Conservation (phyloP, 108 stramenopile genomes). For the Cylindrotheca fusiformis region DNA sequence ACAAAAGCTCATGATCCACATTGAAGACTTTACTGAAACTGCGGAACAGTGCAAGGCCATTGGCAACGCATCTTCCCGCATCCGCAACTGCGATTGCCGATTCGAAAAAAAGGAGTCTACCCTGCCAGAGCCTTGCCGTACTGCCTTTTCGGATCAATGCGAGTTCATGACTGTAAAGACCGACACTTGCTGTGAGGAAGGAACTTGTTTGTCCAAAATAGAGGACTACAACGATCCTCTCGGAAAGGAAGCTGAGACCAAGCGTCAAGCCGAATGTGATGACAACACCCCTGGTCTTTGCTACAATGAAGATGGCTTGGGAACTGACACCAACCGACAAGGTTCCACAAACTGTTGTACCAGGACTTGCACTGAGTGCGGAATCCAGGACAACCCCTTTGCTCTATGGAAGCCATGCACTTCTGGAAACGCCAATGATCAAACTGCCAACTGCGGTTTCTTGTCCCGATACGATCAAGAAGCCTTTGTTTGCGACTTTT, state of each 20-base stretch:
- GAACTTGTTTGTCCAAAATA: neutral
- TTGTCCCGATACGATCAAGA: too few species aligned
- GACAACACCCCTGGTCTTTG: slow-evolving; percentile 1
- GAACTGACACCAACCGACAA: neutral
- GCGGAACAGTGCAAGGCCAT: neutral
- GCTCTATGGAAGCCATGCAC: too few species aligned
- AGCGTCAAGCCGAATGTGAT: neutral
- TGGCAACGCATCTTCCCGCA: neutral
- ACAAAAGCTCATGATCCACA: neutral
- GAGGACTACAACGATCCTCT: neutral
- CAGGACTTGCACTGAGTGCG: too few species aligned
- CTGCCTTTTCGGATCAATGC: neutral
- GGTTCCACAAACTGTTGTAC: slow-evolving; percentile 2
- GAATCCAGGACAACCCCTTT: too few species aligned
- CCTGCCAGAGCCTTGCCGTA: neutral
- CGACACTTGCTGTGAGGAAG: neutral
- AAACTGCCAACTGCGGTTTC: too few species aligned
- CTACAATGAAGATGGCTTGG: slow-evolving; percentile 8
- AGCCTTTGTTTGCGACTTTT: too few species aligned
- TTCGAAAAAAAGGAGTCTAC: neutral
- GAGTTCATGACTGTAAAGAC: neutral
- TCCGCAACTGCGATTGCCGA: neutral
- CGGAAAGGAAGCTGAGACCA: neutral
- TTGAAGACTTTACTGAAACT: neutral
- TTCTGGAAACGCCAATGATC: too few species aligned